These are phyloP conservation scores for Hortiboletus rubellus DNA, from an alignment of 1,284 basidiomycete species.

Conservation along the genomic window DNA sequence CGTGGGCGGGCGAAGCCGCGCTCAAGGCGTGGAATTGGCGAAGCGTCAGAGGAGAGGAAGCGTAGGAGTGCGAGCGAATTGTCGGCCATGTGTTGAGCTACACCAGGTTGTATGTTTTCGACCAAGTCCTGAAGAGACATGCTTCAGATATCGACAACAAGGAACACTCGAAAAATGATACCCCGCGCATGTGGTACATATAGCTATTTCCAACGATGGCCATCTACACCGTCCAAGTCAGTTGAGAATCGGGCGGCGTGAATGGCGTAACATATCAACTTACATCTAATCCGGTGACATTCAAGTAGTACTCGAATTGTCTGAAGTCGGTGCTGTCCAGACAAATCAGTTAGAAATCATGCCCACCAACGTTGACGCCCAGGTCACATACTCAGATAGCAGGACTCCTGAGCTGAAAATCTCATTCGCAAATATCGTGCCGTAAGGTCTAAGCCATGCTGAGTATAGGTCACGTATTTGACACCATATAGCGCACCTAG, in stretches of 20 bases:
- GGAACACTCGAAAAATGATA: constrained; percentile 15
- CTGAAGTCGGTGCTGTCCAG: constrained; percentile 81
- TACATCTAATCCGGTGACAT: constrained; percentile 83
- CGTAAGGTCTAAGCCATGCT: constrained; percentile 65
- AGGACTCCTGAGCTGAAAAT: constrained; percentile 93
- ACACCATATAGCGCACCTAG: constrained; percentile 47
- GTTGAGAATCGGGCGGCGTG: background rate
- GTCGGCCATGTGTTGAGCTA: constrained; percentile 89
- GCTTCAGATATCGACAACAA: constrained; percentile 12
- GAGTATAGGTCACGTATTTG: background rate
- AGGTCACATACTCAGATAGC: constrained; percentile 74
- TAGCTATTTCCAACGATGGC: constrained; percentile 94
- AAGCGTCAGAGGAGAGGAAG: constrained; percentile 71
- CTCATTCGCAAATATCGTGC: constrained; percentile 91
- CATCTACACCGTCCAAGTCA: constrained; percentile 57
- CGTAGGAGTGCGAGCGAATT: constrained; percentile 84
- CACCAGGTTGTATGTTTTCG: constrained; percentile 79
- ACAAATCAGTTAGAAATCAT: constrained; percentile 13
- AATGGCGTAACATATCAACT: constrained; percentile 22
- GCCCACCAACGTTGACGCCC: background rate
- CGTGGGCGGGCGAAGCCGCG: constrained; percentile 56
- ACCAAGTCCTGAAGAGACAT: constrained; percentile 62
- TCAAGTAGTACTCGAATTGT: constrained; percentile 92
- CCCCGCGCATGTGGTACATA: constrained; percentile 88
- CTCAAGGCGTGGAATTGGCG: constrained; percentile 62